These are phyloP conservation scores for Spiromastix sp. DNA, from an alignment of 2,329 filamentous ascomycete genomes.

Conservation along the genomic window DNA sequence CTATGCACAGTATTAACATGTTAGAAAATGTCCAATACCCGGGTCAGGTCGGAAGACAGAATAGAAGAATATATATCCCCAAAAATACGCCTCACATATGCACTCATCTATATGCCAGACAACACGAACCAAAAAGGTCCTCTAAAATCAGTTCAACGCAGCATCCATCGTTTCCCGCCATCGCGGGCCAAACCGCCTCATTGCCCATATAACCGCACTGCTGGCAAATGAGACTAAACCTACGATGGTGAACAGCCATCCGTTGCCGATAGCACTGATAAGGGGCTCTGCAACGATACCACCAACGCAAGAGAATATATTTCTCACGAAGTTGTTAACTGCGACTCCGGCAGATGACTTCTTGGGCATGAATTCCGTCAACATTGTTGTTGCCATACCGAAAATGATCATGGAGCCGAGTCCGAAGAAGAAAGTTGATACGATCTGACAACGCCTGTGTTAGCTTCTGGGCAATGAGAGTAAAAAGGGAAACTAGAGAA, in stretches of 20 bases:
- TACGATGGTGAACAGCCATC: slow-evolving; percentile 62
- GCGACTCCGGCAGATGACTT: slow-evolving; percentile 63
- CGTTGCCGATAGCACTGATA: slow-evolving; percentile 60
- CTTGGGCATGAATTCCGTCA: slow-evolving; percentile 73
- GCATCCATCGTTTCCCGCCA: slow-evolving; percentile 57
- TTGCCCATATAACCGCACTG: slow-evolving; percentile 49
- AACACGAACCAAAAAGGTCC: too few species aligned
- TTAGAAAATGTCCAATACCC: too few species aligned
- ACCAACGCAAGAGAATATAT: slow-evolving; percentile 66
- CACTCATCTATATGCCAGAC: too few species aligned
- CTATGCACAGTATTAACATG: too few species aligned
- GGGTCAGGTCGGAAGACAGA: too few species aligned
- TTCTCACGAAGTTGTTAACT: slow-evolving; percentile 70
- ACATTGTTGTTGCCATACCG: slow-evolving; percentile 64
- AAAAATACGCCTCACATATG: too few species aligned
- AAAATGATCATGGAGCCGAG: slow-evolving; percentile 71
- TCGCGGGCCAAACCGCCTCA: slow-evolving; percentile 49
- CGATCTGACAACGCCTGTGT: slow-evolving; percentile 26
- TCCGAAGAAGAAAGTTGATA: slow-evolving; percentile 66
- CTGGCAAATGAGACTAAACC: slow-evolving; percentile 47
- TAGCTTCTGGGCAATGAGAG: slow-evolving; percentile 3
- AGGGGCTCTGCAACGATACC: slow-evolving; percentile 60
- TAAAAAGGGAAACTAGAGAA: neutral
- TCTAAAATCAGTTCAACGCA: slow-evolving; percentile 6
- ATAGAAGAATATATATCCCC: too few species aligned